Evolutionary conservation across 208 protist genomes (phyloP).

Genomic region (Trypanosomatidae sp.): DNA sequence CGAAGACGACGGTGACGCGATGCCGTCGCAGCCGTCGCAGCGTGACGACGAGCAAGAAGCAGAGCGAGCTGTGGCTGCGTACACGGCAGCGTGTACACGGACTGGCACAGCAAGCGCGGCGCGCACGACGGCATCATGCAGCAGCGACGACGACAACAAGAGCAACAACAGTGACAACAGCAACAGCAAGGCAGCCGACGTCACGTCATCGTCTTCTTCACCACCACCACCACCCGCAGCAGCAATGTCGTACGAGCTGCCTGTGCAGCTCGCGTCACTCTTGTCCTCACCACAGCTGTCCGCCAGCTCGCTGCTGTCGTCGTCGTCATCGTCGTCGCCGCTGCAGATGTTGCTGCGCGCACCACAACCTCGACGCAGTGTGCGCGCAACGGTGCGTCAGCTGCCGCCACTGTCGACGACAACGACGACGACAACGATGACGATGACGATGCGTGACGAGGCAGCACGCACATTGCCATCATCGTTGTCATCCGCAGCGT

Average conservation of each 20-base stretch:
- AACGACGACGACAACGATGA: neutral
- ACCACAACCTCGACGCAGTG: neutral
- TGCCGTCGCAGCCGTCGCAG: neutral
- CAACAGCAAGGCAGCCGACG: neutral
- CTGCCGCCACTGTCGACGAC: no score
- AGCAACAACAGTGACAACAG: neutral
- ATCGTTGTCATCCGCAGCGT: no score
- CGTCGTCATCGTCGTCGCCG: neutral
- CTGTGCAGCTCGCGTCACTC: neutral
- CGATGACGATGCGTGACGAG: no score
- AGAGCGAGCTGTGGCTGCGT: neutral
- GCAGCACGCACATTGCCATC: no score
- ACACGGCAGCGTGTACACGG: neutral
- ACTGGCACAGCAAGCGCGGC: no score
- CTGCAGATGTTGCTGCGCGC: neutral
- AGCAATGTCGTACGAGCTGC: neutral
- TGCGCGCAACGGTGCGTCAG: no score
- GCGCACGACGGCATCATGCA: no score
- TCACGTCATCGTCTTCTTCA: conserved; percentile 1
- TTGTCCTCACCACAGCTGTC: neutral
- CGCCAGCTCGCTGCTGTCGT: neutral
- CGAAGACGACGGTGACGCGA: no score
- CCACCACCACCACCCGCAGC: neutral
- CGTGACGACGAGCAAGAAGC: neutral
- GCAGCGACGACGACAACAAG: neutral